A percentile compares a stretch with the other conserved stretches of the same genome.
Evolutionary conservation across 2,329 filamentous ascomycete genomes (phyloP).

Genomic region (Clonostachys solani): DNA sequence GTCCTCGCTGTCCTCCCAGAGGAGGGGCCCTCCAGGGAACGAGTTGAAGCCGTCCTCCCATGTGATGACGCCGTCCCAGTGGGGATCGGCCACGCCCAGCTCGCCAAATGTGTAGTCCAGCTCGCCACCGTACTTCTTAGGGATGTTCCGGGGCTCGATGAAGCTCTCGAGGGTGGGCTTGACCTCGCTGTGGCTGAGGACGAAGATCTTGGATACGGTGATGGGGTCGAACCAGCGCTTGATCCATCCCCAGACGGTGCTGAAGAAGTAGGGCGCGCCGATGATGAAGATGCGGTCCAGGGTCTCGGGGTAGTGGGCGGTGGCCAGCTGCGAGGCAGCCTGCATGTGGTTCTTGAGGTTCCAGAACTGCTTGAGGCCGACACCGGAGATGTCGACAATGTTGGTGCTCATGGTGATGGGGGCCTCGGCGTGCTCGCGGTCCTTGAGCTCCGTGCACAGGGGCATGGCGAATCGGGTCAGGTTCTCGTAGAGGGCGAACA

Average conservation of each 20-base stretch:
- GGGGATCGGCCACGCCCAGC: constrained; percentile 66
- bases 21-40: constrained; percentile 53
- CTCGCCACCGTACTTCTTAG: constrained; percentile 83
- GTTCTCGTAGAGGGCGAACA: constrained; percentile 94
- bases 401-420: constrained; percentile 91
- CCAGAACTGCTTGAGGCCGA: constrained; percentile 93
- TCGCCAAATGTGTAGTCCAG: constrained; percentile 80
- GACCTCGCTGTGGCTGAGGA: constrained; percentile 71
- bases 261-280: constrained; percentile 86
- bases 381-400: constrained; percentile 87
- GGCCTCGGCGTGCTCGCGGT: constrained; percentile 70
- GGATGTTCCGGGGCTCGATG: constrained; percentile 79
- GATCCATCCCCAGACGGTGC: constrained; percentile 90
- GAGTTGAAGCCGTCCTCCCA: constrained; percentile 49
- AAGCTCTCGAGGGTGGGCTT: constrained; percentile 73
- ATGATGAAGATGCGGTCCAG: constrained; percentile 68
- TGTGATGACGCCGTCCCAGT: constrained; percentile 39
- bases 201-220: constrained; percentile 94
- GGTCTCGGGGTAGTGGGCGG: constrained; percentile 92
- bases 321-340: constrained; percentile 81
- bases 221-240: constrained; percentile 95
- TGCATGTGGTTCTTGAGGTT: constrained; percentile 93
- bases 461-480: constrained; percentile 84
- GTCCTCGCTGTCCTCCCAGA: constrained; percentile 48
- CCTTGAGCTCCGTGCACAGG: constrained; percentile 69